Evolutionary conservation across 306 rosid genomes (phyloP), one percentile per base, ranked within the genome.

Genomic region (Delonix regia): DNA sequence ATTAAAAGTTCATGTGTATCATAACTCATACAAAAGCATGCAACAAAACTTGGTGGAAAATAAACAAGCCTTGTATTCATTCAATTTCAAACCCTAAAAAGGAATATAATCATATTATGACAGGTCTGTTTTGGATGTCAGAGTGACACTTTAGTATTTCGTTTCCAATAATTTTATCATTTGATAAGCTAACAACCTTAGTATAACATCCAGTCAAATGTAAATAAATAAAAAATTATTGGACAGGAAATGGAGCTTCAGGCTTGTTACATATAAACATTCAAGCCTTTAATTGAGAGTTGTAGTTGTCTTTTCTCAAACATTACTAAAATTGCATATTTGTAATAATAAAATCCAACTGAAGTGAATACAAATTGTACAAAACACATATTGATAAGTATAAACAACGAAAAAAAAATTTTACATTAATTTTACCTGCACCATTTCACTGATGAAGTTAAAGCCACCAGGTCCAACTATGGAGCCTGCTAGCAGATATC

Each of bases 401-500:
- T 16, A 16, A 48, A 16, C n/a, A 59, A 30, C 0, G 33, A 33
- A 6, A 2, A 11, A 30, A 15, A 3, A 16, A 11, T 11, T 4
- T 22, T 4, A 24, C 12, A 34, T 18, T 34, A 34, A 15, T 34
- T 63, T 67, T 91, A 95, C 98, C 88, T 95, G 99, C 82, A 95
- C 99, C 98, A 95, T 91, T 89, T 95, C 99, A 49, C 97, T 91
- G 82, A 95, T 89, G 88, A 91, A 91, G 87, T 93, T 91, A 83
- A 96, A 90, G 72, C 98, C 98, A 39, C 97, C 99, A 18, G 99
- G 99, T 75, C 99, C 98, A 81, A 96, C 88, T 74, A 93, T 59
- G 78, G 99, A 96, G 77, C 98, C 96, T 62, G 99, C 99, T 21
- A 93, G 91, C 83, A 96, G 88, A 86, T 96, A 96, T 86, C 99